Evolutionary conservation across 2,329 filamentous ascomycete genomes (phyloP).

Genomic region (Neoscytalidium dimidiatum): DNA sequence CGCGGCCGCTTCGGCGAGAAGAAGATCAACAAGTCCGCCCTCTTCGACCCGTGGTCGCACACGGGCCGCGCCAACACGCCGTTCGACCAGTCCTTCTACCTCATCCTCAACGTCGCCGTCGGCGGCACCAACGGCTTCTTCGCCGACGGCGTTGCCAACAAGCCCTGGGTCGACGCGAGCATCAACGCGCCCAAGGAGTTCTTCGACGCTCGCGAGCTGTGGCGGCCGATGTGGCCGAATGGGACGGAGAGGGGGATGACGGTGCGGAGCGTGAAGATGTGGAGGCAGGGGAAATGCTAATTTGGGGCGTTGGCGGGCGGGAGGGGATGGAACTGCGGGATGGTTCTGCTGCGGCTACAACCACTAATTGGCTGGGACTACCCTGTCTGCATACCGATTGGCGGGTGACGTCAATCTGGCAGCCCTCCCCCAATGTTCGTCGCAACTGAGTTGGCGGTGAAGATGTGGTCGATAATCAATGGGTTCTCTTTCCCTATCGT

Average conservation of each 20-base stretch:
- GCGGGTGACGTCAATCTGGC: no score
- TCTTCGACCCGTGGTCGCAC: conserved; percentile 40
- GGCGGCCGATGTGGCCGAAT: conserved; percentile 20
- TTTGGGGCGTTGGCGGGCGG: background rate
- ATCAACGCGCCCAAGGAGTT: conserved; percentile 11
- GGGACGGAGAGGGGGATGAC: conserved; percentile 24
- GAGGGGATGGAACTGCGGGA: background rate
- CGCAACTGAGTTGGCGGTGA: no score
- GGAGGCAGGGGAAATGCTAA: conserved; percentile 17
- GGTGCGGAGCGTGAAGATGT: conserved; percentile 25
- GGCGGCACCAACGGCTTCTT: conserved; percentile 19
- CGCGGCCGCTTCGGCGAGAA: conserved; percentile 39
- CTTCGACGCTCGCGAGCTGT: conserved; percentile 12
- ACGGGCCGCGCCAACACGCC: conserved; percentile 38
- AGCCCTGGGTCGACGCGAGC: conserved; percentile 17
- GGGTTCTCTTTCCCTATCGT: background rate
- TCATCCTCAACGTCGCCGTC: conserved; percentile 32
- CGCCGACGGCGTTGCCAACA: conserved; percentile 17
- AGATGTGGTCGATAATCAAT: no score
- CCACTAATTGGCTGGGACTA: no score
- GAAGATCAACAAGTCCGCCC: conserved; percentile 37
- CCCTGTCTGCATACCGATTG: no score
- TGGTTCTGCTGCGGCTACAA: background rate
- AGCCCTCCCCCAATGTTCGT: no score
- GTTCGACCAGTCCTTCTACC: conserved; percentile 45